Percentiles rank a stretch among this genome's conserved stretches.
phyloP scores from a whole-genome alignment of 2,329 filamentous ascomycete species.

The Tolypocladium paradoxum region DNA sequence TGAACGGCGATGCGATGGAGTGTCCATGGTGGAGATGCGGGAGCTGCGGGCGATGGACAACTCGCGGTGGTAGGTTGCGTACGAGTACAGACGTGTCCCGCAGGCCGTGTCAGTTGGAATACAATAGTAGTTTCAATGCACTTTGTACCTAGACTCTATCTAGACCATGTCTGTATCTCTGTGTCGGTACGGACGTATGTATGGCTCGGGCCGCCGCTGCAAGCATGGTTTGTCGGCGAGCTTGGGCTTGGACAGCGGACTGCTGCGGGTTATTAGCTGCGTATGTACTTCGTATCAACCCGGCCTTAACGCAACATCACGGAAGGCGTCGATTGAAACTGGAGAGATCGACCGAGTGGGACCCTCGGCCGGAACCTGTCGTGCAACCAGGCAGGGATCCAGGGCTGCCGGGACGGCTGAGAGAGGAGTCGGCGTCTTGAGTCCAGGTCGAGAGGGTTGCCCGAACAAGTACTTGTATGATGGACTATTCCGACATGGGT shows the following conservation, averaged over 20 bases:
- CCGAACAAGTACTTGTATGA: no score
- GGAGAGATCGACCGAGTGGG: slow-evolving; percentile 17
- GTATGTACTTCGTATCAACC: no score
- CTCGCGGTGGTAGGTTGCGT: slow-evolving; percentile 19
- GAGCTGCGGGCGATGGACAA: slow-evolving; percentile 41
- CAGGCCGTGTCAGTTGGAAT: neutral
- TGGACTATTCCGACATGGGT: no score
- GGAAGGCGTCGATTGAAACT: slow-evolving; percentile 18
- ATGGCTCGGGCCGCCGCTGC: neutral
- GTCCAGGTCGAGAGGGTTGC: neutral
- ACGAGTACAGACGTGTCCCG: neutral
- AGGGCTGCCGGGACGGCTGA: neutral
- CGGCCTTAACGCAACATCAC: neutral
- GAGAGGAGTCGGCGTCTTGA: neutral
- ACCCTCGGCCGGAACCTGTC: neutral
- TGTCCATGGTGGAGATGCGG: slow-evolving; percentile 47
- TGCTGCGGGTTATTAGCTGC: neutral
- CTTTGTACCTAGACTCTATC: neutral
- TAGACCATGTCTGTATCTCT: neutral
- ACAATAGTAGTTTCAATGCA: neutral
- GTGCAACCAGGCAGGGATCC: neutral
- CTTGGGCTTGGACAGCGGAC: neutral
- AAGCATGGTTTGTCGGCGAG: neutral
- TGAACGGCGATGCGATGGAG: slow-evolving; percentile 38
- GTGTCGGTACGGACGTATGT: neutral